phyloP scores from a whole-genome alignment of 2,329 filamentous ascomycete genomes.

The Colletotrichum filicis region DNA sequence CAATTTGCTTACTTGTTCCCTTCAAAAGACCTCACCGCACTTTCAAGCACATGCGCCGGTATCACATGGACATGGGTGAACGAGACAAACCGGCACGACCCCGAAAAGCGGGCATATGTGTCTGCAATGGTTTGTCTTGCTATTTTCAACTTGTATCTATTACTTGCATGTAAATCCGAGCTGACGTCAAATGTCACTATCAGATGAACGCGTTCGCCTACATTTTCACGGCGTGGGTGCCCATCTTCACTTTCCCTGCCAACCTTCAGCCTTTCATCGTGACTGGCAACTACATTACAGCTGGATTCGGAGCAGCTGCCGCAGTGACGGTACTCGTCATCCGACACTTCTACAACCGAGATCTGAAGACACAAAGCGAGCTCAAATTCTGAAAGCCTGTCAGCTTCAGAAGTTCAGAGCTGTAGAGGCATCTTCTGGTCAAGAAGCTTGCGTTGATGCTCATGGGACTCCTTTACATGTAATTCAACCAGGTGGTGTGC shows the following conservation, averaged over 20 bases:
- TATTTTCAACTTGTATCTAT: background rate
- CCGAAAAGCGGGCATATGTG: constrained; percentile 42
- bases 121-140: constrained; percentile 38
- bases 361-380: constrained; percentile 30
- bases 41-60: constrained; percentile 37
- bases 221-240: constrained; percentile 43
- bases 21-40: constrained; percentile 37
- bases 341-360: constrained; percentile 38
- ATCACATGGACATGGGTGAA: constrained; percentile 43
- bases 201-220: constrained; percentile 44
- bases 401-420: too few relatives aligned
- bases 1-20: background rate
- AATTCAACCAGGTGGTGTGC: too few relatives aligned
- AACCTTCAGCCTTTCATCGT: constrained; percentile 43
- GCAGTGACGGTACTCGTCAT: constrained; percentile 36
- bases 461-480: background rate
- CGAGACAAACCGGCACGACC: constrained; percentile 40
- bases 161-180: background rate
- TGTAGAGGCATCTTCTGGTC: background rate
- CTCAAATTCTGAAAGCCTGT: background rate
- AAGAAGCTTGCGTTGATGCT: background rate
- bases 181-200: background rate
- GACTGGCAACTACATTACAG: constrained; percentile 42
- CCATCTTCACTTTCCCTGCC: constrained; percentile 44
- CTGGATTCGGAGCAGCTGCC: constrained; percentile 38